These are phyloP conservation scores for Colletotrichum sp. DNA, from an alignment of 2,329 filamentous ascomycete genomes.

Conservation along the genomic window DNA sequence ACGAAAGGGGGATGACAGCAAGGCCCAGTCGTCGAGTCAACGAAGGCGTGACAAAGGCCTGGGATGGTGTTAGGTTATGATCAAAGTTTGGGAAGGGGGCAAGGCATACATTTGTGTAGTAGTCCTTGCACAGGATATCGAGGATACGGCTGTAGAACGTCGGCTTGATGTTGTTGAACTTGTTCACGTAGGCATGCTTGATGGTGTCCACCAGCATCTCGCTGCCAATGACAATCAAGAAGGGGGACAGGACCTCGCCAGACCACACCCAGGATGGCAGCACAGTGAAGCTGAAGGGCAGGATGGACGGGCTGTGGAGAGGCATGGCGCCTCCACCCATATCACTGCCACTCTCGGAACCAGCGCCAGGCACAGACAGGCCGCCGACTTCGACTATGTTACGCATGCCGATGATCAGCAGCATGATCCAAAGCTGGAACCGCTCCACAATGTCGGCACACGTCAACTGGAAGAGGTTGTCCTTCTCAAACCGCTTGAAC, in stretches of 20 bases:
- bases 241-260: constrained; percentile 89
- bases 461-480: constrained; percentile 94
- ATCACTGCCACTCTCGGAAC: constrained; percentile 52
- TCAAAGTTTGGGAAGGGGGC: neutral
- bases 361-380: constrained; percentile 66
- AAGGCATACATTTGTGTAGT: constrained; percentile 82
- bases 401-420: constrained; percentile 92
- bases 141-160: constrained; percentile 87
- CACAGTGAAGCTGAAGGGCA: constrained; percentile 90
- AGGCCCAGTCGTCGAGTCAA: constrained; percentile 88
- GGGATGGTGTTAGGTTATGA: neutral
- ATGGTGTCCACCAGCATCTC: constrained; percentile 97
- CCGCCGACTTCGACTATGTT: constrained; percentile 97
- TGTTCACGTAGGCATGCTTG: constrained; percentile 97
- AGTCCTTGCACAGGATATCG: constrained; percentile 95
- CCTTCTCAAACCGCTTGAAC: constrained; percentile 98
- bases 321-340: constrained; percentile 61
- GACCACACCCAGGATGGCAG: constrained; percentile 79
- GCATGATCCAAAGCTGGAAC: constrained; percentile 97
- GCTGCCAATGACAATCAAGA: constrained; percentile 90
- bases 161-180: constrained; percentile 97
- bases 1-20: constrained; percentile 90
- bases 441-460: constrained; percentile 97
- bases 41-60: constrained; percentile 91
- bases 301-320: constrained; percentile 72